A percentile compares a stretch with the other conserved stretches of the same genome.
Conservation (phyloP, 345 rosid genomes). For the Leavenworthia alabamica region DNA sequence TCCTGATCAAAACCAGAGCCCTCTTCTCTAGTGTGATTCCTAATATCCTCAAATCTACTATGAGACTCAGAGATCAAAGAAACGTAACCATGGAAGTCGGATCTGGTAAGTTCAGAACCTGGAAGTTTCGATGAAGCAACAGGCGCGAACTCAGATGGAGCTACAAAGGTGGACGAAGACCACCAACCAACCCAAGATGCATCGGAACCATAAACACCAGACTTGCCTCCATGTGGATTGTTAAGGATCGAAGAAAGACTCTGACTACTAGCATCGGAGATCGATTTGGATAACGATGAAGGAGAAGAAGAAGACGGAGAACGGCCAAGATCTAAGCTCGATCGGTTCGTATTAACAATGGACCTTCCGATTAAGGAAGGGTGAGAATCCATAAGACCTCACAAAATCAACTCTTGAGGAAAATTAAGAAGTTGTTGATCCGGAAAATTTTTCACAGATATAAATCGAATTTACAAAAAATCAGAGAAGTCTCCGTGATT, state of each 20-base stretch:
- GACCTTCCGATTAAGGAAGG: slow-evolving; percentile 65
- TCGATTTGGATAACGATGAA: slow-evolving; percentile 39
- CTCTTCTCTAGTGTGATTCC: slow-evolving; percentile 56
- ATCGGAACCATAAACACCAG: slow-evolving; percentile 51
- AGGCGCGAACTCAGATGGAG: slow-evolving; percentile 79
- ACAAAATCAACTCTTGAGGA: slow-evolving; percentile 14
- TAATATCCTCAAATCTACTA: slow-evolving; percentile 75
- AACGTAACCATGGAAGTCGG: slow-evolving; percentile 66
- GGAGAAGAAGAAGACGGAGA: slow-evolving; percentile 26
- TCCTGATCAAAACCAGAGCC: slow-evolving; percentile 40
- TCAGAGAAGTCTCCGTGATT: not conserved
- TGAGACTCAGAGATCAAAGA: slow-evolving; percentile 62
- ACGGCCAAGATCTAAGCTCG: slow-evolving; percentile 36
- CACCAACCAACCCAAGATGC: slow-evolving; percentile 88
- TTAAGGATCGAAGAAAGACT: slow-evolving; percentile 74
- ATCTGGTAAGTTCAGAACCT: slow-evolving; percentile 59
- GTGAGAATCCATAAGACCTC: slow-evolving; percentile 46
- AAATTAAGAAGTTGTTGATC: not conserved
- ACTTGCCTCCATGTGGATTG: slow-evolving; percentile 72
- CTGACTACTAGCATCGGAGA: slow-evolving; percentile 57
- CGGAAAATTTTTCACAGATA: not conserved
- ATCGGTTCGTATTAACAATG: slow-evolving; percentile 27
- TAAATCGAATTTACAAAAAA: not conserved
- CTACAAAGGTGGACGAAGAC: slow-evolving; percentile 58
- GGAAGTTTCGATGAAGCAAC: slow-evolving; percentile 44